Evolutionary conservation across 805 yeast species (phyloP), one percentile per base, ranked within the genome.

Genomic region (Naumovozyma dairenensis): DNA sequence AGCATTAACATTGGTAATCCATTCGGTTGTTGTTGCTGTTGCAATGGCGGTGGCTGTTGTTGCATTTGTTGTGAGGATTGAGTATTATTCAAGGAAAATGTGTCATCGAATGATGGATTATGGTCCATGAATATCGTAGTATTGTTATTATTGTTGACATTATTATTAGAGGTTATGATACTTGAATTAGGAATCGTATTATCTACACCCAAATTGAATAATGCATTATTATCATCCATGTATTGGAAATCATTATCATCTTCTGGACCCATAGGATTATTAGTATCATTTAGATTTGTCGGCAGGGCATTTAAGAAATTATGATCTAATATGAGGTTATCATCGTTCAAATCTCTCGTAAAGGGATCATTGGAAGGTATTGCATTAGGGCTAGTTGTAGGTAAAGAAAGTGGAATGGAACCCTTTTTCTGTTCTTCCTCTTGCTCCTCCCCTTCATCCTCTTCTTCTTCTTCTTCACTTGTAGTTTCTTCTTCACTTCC

Each of bases 151-250:
- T n/a, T n/a, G n/a, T n/a, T n/a, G n/a, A n/a, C n/a, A n/a, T n/a
- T n/a, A n/a, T n/a, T n/a, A n/a, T n/a, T n/a, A n/a, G n/a, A n/a
- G n/a, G n/a, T n/a, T n/a, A n/a, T n/a, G n/a, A n/a, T n/a, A n/a
- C n/a, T n/a, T n/a, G n/a, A n/a, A n/a, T n/a, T n/a, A n/a, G n/a
- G n/a, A n/a, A n/a, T n/a, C n/a, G 8, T 24, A 12, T 24, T 39
- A 28, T 49, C 55, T 43, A 48, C 43, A n/a, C 44, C 57, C 55
- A 53, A 48, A 24, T 24, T 24, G 36, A 55, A 55, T 13, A 55
- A 41, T 0, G 59, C 55, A 41, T 55, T 55, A 31, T 53, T 54
- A 5, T 45, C 56, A 21, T 41, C 44, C 14, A n/a, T n/a, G n/a
- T 38, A 44, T 28, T 49, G 43, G 21, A 40, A 48, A 2, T 30